These are phyloP conservation scores for Astrephomene gubernaculifera DNA, from an alignment of 139 green algal species.

Conservation along the genomic window DNA sequence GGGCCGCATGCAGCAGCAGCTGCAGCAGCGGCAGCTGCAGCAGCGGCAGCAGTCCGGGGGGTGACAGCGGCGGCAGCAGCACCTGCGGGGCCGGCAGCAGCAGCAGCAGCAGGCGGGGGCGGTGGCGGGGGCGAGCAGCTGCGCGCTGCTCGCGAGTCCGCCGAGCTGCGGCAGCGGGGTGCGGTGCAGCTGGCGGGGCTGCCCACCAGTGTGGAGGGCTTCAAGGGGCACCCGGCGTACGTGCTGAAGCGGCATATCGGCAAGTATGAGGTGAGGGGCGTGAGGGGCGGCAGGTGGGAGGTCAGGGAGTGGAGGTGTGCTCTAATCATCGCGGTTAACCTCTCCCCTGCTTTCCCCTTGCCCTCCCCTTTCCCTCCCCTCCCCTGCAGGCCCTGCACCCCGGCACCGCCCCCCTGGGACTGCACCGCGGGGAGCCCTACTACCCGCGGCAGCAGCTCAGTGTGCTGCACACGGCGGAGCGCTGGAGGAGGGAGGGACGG, in stretches of 20 bases:
- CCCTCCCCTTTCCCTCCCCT: neutral
- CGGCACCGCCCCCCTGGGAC: constrained; percentile 58
- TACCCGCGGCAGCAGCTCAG: constrained; percentile 68
- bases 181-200: constrained; percentile 42
- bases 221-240: constrained; percentile 81
- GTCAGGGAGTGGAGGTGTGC: neutral
- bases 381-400: constrained; percentile 56
- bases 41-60: neutral
- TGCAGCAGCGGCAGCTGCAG: neutral
- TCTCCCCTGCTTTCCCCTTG: no score
- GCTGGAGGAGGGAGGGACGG: constrained; percentile 73
- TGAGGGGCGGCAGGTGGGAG: neutral
- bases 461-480: constrained; percentile 79
- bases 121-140: constrained; percentile 33
- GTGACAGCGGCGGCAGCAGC: neutral
- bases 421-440: constrained; percentile 82
- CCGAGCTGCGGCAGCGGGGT: constrained; percentile 72
- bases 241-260: constrained; percentile 86
- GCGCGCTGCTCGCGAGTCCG: constrained; percentile 72
- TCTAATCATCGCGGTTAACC: neutral
- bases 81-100: neutral
- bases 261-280: constrained; percentile 77
- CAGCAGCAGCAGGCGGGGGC: neutral
- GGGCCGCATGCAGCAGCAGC: neutral
- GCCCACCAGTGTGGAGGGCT: constrained; percentile 83